Conservation (phyloP, 2,329 filamentous ascomycete genomes). For the Ophiostoma himal-ulmi region DNA sequence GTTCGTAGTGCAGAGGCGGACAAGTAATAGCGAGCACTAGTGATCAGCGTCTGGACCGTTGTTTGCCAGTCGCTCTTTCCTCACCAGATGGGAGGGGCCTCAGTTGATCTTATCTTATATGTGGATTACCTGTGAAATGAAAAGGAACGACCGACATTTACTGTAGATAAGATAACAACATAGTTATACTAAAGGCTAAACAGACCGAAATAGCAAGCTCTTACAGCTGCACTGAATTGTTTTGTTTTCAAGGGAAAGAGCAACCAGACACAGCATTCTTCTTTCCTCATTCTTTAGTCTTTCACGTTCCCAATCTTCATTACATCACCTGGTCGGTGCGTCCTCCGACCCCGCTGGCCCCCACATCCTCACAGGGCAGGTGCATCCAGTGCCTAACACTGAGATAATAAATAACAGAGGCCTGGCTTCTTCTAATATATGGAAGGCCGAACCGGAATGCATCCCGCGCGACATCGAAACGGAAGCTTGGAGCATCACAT, state of each 20-base stretch:
- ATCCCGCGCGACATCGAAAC: not conserved
- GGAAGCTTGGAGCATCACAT: not conserved
- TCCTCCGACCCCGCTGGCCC: constrained; percentile 16
- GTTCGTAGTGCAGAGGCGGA: too few relatives aligned
- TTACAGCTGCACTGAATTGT: not conserved
- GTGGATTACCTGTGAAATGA: not conserved
- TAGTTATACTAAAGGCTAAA: not conserved
- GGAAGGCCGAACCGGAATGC: not conserved
- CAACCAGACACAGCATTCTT: not conserved
- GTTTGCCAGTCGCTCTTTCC: constrained; percentile 9
- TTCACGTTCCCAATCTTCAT: not conserved
- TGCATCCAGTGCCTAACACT: not conserved
- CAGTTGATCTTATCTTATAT: not conserved
- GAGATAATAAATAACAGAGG: not conserved
- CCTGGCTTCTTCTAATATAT: not conserved
- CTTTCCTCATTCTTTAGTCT: not conserved
- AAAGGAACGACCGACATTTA: not conserved
- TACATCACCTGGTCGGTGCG: constrained; percentile 18
- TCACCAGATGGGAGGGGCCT: not conserved
- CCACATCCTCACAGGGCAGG: constrained; percentile 2
- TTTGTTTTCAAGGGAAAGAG: not conserved
- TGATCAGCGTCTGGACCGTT: not conserved
- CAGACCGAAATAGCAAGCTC: not conserved
- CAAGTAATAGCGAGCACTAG: not conserved
- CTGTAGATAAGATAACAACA: not conserved